Conservation (phyloP, 495 filamentous ascomycete genomes). For the Trichoderma asperelloides region DNA sequence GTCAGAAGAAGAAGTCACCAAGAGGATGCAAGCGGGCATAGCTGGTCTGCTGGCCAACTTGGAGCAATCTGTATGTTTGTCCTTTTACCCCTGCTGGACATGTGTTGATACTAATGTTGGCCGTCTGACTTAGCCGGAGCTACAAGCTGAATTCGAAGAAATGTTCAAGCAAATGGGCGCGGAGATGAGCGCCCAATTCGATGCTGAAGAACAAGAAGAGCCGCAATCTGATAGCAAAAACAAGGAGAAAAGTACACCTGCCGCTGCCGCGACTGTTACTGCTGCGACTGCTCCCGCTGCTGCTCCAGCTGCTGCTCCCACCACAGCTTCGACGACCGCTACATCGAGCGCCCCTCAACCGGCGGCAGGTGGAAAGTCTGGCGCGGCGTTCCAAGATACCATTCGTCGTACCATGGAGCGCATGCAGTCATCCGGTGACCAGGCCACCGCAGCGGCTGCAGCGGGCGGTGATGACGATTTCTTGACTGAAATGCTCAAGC, state of each 20-base stretch:
- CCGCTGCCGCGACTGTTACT: neutral
- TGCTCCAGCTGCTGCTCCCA: neutral
- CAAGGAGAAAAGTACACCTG: neutral
- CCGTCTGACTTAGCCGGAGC: constrained; percentile 55
- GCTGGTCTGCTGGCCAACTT: constrained; percentile 66
- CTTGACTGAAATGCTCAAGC: constrained; percentile 75
- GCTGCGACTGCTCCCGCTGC: neutral
- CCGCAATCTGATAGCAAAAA: neutral
- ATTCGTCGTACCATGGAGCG: constrained; percentile 88
- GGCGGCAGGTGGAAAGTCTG: constrained; percentile 10
- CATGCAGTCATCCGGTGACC: constrained; percentile 77
- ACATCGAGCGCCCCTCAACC: constrained; percentile 12
- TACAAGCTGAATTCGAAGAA: constrained; percentile 77
- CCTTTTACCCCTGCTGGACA: neutral
- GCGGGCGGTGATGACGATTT: constrained; percentile 67
- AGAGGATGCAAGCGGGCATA: constrained; percentile 81
- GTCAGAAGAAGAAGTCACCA: constrained; percentile 67
- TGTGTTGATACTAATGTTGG: constrained; percentile 11
- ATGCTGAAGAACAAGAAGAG: constrained; percentile 17
- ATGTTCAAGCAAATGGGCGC: constrained; percentile 71
- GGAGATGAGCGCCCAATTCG: constrained; percentile 30
- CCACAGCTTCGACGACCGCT: neutral
- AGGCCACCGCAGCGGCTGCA: constrained; percentile 69
- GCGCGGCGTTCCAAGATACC: constrained; percentile 72
- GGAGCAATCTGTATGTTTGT: constrained; percentile 43